Conservation (phyloP, 2,329 filamentous ascomycete genomes). For the Exophiala xenobiotica region DNA sequence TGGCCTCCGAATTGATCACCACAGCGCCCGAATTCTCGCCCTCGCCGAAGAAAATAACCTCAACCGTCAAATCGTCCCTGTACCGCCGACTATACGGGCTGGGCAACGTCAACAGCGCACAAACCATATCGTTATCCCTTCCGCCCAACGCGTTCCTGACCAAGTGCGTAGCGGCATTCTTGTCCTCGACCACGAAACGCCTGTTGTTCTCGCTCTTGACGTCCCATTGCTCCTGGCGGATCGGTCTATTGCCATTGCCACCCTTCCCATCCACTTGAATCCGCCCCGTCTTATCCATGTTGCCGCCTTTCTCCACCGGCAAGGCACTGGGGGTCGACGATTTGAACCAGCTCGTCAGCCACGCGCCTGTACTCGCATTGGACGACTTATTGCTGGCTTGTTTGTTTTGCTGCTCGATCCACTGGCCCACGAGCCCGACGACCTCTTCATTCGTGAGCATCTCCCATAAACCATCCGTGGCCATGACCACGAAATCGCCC, state of each 20-base stretch:
- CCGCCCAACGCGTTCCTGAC: constrained; percentile 93
- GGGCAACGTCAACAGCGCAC: constrained; percentile 84
- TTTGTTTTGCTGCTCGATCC: constrained; percentile 76
- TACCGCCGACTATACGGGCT: constrained; percentile 90
- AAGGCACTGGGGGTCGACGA: constrained; percentile 54
- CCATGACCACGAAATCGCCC: constrained; percentile 93
- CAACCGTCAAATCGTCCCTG: constrained; percentile 90
- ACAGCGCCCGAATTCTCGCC: constrained; percentile 73
- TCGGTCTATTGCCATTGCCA: constrained; percentile 54
- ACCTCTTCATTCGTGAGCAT: constrained; percentile 99
- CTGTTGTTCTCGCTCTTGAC: constrained; percentile 63
- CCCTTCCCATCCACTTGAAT: constrained; percentile 18
- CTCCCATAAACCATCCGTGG: constrained; percentile 96
- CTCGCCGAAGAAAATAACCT: constrained; percentile 97
- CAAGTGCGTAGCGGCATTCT: constrained; percentile 93
- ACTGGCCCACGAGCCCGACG: constrained; percentile 91
- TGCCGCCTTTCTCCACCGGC: constrained; percentile 68
- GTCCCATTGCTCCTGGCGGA: constrained; percentile 89
- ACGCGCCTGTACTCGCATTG: constrained; percentile 59
- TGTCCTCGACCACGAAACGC: constrained; percentile 91
- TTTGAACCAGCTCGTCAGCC: constrained; percentile 61
- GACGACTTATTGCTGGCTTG: constrained; percentile 34
- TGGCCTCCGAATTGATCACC: constrained; percentile 82
- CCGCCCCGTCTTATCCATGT: constrained; percentile 59
- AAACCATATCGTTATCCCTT: constrained; percentile 89